Evolutionary conservation across 257 asterid species (phyloP), one percentile per base, ranked within the genome.

Genomic region (Eustoma russellianum): DNA sequence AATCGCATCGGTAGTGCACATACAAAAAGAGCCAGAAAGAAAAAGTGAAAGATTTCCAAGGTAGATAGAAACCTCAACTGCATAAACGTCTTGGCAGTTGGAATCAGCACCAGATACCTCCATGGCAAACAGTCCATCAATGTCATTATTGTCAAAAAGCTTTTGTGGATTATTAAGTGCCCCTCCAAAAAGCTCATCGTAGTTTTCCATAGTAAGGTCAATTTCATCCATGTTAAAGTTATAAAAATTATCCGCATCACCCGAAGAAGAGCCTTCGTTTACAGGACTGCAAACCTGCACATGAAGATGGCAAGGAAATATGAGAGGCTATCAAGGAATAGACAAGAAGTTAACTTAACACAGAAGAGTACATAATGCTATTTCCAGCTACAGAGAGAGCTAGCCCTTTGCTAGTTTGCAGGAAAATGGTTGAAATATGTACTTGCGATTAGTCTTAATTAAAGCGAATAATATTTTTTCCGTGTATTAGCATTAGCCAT

Each of bases 111-210:
- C 70, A 47, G 86, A 67, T 65, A 77, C 57, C 41, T 74, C 75
- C 41, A 56, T 59, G 56, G 84, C 84, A 68, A 82, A 87, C 13
- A 87, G 55, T 52, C 77, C 95, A 62, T 76, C 79, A n/a, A 86
- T 69, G 9, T 75, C 86, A 57, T 79, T 87, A 53, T 69, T 63
- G 47, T 63, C 73, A 41, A 83, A 75, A 66, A 78, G 81, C 52
- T 56, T 77, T 14, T 77, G 81, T 6, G 75, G 74, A 64, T 78
- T 53, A 57, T 73, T 73, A 59, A 78, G 74, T 63, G 79, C 78
- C 49, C 48, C 72, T 43, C 83, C 90, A 71, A 84, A 79, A 40
- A 91, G 66, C 55, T 84, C 96, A 46, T 87, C 88, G 50, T 82
- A 87, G 70, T 79, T 76, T 58, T 75, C 89, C 62, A 80, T 68